phyloP scores from a whole-genome alignment of 495 filamentous ascomycete species.

The Parathielavia appendiculata region DNA sequence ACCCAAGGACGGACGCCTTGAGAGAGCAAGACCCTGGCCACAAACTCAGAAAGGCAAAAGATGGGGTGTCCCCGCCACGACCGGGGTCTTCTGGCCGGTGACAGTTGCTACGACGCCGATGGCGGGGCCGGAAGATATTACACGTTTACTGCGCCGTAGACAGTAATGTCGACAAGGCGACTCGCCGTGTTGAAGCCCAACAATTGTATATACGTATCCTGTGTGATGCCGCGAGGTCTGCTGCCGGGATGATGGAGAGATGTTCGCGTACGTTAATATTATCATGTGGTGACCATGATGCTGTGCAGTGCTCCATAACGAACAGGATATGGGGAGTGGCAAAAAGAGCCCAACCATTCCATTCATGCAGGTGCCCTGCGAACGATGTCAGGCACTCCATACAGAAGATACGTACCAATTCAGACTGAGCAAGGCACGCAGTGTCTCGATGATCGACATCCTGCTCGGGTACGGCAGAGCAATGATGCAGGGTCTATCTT shows the following conservation, averaged over 20 bases:
- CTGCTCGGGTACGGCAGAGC: background rate
- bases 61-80: constrained; percentile 13
- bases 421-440: background rate
- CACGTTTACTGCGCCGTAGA: background rate
- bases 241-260: too few relatives aligned
- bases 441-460: background rate
- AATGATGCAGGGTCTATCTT: background rate
- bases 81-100: constrained; percentile 1
- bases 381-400: too few relatives aligned
- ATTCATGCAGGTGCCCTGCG: too few relatives aligned
- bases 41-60: constrained; percentile 4
- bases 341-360: too few relatives aligned
- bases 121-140: constrained; percentile 12
- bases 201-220: background rate
- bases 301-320: too few relatives aligned
- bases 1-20: background rate
- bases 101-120: background rate
- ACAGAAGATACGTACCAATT: background rate
- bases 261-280: too few relatives aligned
- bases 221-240: background rate
- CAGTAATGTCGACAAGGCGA: background rate
- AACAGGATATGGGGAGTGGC: too few relatives aligned
- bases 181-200: background rate
- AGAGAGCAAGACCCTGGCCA: constrained; percentile 15
- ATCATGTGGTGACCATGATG: too few relatives aligned